These are phyloP conservation scores for Daldinia sp. DNA, from an alignment of 2,329 filamentous ascomycete species.

Conservation along the genomic window DNA sequence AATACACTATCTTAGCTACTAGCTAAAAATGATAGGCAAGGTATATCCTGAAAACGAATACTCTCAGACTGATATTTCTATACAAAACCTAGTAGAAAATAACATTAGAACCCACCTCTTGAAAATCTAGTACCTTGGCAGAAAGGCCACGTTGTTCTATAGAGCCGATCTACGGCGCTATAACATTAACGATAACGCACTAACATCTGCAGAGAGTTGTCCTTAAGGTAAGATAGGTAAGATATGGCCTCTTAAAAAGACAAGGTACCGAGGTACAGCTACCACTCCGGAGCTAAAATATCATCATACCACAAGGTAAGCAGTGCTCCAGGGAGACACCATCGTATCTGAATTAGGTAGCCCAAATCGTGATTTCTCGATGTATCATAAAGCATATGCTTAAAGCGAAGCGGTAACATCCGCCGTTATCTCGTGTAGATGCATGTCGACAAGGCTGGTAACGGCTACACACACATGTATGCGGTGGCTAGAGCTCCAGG, in stretches of 20 bases:
- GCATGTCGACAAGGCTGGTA: not conserved
- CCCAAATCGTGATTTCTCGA: not conserved
- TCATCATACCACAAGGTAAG: not conserved
- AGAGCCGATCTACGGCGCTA: slow-evolving; percentile 9
- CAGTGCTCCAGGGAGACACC: not conserved
- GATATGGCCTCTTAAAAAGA: not conserved
- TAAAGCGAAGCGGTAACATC: not conserved
- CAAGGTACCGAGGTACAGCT: not conserved
- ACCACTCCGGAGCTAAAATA: not conserved
- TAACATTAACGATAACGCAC: not conserved
- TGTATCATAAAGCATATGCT: not conserved
- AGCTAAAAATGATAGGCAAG: slow-evolving; percentile 9
- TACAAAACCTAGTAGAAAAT: slow-evolving; percentile 8
- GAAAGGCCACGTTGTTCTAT: slow-evolving; percentile 22
- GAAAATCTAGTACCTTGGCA: slow-evolving; percentile 25
- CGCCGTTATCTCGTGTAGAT: not conserved
- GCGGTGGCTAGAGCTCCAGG: not conserved
- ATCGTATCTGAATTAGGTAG: not conserved
- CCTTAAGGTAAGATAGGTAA: not conserved
- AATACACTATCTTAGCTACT: not conserved
- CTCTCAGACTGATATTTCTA: slow-evolving; percentile 10
- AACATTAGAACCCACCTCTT: slow-evolving; percentile 23
- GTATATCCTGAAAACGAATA: slow-evolving; percentile 2
- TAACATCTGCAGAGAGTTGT: not conserved
- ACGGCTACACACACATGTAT: too few species aligned